phyloP scores from a whole-genome alignment of 208 protist species.

The Acanthamoeba castellanii region DNA sequence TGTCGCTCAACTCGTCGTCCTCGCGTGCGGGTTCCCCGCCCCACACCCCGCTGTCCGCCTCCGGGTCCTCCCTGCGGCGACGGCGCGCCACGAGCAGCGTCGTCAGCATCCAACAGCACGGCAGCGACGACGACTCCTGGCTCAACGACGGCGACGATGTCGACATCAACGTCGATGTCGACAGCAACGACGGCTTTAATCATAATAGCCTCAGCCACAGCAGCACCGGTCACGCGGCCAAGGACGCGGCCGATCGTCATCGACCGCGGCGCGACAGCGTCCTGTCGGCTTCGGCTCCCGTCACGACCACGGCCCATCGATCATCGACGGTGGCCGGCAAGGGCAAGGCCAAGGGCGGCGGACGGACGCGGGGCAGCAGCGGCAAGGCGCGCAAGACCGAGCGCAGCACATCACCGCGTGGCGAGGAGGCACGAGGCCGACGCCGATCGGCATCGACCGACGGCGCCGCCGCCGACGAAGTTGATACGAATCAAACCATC shows the following conservation, averaged over 20 bases:
- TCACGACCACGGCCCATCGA: background rate
- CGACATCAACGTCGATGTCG: background rate
- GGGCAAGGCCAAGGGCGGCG: background rate
- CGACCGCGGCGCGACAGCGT: conserved; percentile 19
- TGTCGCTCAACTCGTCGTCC: background rate
- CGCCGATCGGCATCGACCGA: background rate
- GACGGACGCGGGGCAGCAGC: background rate
- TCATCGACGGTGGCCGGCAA: background rate
- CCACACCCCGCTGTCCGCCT: background rate
- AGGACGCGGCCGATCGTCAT: no score
- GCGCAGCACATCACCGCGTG: background rate
- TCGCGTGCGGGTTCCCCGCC: background rate
- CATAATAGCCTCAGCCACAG: background rate
- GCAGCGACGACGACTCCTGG: conserved; percentile 37
- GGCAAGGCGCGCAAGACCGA: background rate
- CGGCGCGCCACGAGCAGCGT: background rate
- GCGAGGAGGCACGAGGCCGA: background rate
- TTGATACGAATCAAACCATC: background rate
- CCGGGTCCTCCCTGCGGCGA: background rate
- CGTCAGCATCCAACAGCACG: conserved; percentile 26
- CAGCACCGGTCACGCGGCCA: background rate
- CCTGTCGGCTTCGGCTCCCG: background rate
- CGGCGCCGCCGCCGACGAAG: background rate
- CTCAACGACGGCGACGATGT: background rate
- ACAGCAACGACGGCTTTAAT: background rate